A percentile compares a stretch with the other conserved stretches of the same genome.
Evolutionary conservation across 305 asterid species (phyloP).

Genomic region (Fraxinus sp.): DNA sequence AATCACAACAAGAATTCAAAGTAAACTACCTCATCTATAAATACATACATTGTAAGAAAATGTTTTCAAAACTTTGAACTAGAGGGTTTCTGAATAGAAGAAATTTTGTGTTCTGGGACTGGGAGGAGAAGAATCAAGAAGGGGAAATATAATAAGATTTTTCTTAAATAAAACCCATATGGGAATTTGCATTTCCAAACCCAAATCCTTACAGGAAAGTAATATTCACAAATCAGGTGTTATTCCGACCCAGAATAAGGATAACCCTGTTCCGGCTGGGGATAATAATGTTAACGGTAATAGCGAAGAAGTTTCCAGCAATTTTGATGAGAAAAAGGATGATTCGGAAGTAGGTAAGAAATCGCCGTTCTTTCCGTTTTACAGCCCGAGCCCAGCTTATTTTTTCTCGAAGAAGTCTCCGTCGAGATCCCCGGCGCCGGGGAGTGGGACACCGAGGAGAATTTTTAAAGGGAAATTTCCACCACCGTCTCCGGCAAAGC

Average conservation of each 20-base stretch:
- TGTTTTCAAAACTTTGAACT: constrained; percentile 21
- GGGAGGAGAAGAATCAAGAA: constrained; percentile 12
- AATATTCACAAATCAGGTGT: constrained; percentile 24
- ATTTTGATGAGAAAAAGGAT: constrained; percentile 30
- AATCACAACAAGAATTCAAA: constrained; percentile 23
- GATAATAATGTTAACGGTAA: constrained; percentile 9
- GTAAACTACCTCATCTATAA: not conserved
- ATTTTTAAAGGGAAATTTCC: constrained; percentile 64
- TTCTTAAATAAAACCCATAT: constrained; percentile 28
- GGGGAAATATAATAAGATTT: not conserved
- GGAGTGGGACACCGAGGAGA: constrained; percentile 54
- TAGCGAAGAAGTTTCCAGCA: constrained; percentile 20
- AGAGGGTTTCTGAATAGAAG: constrained; percentile 6
- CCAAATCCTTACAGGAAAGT: constrained; percentile 39
- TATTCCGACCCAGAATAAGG: constrained; percentile 19
- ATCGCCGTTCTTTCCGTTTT: constrained; percentile 56
- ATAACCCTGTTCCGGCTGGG: constrained; percentile 23
- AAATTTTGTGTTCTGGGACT: constrained; percentile 1
- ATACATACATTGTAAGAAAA: not conserved
- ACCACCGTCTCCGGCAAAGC: constrained; percentile 90
- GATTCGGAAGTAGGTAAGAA: constrained; percentile 41
- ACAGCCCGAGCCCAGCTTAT: constrained; percentile 81
- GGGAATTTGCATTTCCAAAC: constrained; percentile 67
- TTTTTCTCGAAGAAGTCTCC: constrained; percentile 68
- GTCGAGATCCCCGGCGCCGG: constrained; percentile 64